Base-by-base conservation (phyloP, 257 asterid genomes). In the Rehmannia glutinosa region DNA sequence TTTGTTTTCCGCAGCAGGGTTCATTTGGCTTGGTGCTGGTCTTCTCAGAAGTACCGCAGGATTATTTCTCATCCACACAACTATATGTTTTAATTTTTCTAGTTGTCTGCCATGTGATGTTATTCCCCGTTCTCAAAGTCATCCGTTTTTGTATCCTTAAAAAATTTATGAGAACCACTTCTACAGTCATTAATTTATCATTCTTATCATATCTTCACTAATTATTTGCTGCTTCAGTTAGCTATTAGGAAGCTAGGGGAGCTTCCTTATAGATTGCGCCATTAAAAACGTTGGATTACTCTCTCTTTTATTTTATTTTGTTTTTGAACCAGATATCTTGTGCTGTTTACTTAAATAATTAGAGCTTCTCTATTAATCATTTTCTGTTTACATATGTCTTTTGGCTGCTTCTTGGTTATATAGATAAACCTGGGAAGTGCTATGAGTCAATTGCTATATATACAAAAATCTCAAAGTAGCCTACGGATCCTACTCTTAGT, bases 11-110 rank as follows among this genome's bases (percentile, higher is more conserved):
- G 64, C 55, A 45, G 45, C 60, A 64, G 69, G 67, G 32, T 64
- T 55, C 62, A 21, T 64, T 51, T 56, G 65, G 71, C 39, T 74
- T 16, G 11, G 36, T 13, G 46, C 10, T 15, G 72, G 50, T 71
- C 51, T 73, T 68, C n/a, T 39, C 45, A 28, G n/a, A 35, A 56
- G 10, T n/a, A 30, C 46, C 20, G 30, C 66, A 9, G 54, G 43
- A 43, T 25, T 53, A 32, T 49, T 30, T 64, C 60, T 68, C 74
- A 51, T 60, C 33, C 30, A 61, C 58, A 41, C 17, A 54, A 11
- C 24, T 51, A 5, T 25, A 6, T 1, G 5, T 39, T 52, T 57
- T 57, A n/a, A 19, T 46, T 54, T 64, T 60, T 45, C 19, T 15
- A 61, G 49, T 27, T 27, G 23, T 54, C 20, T 61, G 16, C 38